Conservation (phyloP, 495 filamentous ascomycete species). For the Penicillium bialowiezense region DNA sequence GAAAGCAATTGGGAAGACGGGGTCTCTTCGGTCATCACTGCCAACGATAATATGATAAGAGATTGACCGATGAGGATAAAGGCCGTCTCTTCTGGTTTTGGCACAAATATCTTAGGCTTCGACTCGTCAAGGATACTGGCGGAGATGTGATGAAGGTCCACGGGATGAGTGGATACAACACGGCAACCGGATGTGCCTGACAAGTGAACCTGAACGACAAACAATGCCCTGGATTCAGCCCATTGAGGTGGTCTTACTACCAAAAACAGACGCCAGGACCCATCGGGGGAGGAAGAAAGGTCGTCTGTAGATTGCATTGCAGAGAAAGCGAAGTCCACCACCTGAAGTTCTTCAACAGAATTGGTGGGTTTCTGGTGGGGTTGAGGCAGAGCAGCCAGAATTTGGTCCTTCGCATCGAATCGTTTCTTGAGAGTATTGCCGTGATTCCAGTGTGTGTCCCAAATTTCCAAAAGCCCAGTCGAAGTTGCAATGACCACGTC, state of each 20-base stretch:
- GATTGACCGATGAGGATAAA: conserved; percentile 76
- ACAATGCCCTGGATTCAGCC: conserved; percentile 21
- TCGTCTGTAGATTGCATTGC: conserved; percentile 15
- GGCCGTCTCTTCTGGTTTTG: conserved; percentile 72
- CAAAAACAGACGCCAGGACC: conserved; percentile 33
- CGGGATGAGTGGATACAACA: conserved; percentile 27
- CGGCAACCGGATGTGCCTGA: conserved; percentile 19
- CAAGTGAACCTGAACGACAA: conserved; percentile 28
- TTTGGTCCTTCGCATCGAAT: conserved; percentile 44
- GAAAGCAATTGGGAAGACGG: conserved; percentile 68
- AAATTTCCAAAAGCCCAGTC: conserved; percentile 71
- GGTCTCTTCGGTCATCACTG: conserved; percentile 49
- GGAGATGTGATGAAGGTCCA: conserved; percentile 25
- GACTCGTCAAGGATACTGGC: conserved; percentile 29
- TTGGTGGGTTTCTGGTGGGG: conserved; percentile 22
- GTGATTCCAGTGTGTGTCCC: conserved; percentile 84
- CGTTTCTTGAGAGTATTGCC: conserved; percentile 55
- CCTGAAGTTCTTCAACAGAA: conserved; percentile 26
- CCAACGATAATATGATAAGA: conserved; percentile 71
- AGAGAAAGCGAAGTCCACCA: conserved; percentile 37
- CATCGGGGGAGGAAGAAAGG: conserved; percentile 12
- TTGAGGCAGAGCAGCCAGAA: conserved; percentile 24
- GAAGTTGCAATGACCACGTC: conserved; percentile 75
- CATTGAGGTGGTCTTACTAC: conserved; percentile 24
- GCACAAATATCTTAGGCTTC: conserved; percentile 71